Evolutionary conservation across 345 rosid genomes (phyloP).

Genomic region (Geranium brycei): DNA sequence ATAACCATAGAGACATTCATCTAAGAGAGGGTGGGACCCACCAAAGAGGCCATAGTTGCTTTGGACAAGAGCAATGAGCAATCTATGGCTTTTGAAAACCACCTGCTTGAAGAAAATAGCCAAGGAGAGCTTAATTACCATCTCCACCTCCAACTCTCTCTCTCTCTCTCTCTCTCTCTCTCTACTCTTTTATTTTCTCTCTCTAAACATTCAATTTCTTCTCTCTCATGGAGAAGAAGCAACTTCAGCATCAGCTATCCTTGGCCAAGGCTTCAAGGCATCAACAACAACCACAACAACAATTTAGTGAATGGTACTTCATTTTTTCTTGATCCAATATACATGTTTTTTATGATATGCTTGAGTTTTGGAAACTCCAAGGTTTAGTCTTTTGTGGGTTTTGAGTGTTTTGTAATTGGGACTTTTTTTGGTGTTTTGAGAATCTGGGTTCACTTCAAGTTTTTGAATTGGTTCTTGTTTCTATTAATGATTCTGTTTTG

Average conservation of each 20-base stretch:
- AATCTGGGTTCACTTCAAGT: background rate
- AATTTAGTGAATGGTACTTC: conserved; percentile 18
- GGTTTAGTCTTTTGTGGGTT: background rate
- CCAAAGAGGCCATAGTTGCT: conserved; percentile 13
- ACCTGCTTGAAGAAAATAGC: conserved; percentile 19
- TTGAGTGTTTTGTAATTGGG: no score
- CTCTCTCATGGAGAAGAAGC: conserved; percentile 14
- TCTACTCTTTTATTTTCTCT: background rate
- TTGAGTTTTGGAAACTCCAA: no score
- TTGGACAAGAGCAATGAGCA: conserved; percentile 17
- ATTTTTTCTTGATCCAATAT: conserved; percentile 3
- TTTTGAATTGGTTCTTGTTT: background rate
- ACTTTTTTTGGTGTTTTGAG: background rate
- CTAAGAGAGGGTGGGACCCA: conserved; percentile 10
- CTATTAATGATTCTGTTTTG: no score
- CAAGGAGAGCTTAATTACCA: conserved; percentile 7
- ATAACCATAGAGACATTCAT: no score
- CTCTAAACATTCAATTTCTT: background rate
- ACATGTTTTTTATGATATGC: background rate
- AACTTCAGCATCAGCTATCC: conserved; percentile 15
- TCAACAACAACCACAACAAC: conserved; percentile 5
- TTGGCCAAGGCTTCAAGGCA: conserved; percentile 25
- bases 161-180: background rate
- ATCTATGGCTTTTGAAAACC: conserved; percentile 10
- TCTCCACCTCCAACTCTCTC: background rate